Percentiles rank a stretch among this genome's conserved stretches.
Conservation (phyloP, 2,329 filamentous ascomycete species). For the Knoxdaviesia proteae region DNA sequence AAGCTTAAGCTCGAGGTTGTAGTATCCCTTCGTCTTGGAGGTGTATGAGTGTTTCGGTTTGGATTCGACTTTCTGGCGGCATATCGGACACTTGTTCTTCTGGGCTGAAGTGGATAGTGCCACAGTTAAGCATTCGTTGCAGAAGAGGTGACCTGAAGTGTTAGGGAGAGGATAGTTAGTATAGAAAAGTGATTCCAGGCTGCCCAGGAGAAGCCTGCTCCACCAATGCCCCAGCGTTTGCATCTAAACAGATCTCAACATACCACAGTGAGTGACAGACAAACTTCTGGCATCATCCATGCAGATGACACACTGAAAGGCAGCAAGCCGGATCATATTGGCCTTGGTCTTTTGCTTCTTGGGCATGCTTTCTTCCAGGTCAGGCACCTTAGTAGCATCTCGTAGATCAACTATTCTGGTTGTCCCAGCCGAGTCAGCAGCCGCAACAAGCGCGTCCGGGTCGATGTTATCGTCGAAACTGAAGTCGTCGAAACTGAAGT, state of each 20-base stretch:
- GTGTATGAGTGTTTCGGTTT: conserved; percentile 19
- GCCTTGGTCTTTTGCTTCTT: conserved; percentile 21
- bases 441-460: too few relatives aligned
- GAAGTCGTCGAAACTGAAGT: too few relatives aligned
- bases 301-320: conserved; percentile 46
- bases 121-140: conserved; percentile 38
- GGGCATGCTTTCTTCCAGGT: conserved; percentile 14
- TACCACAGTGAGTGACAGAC: conserved; percentile 48
- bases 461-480: too few relatives aligned
- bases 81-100: conserved; percentile 42
- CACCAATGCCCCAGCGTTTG: too few relatives aligned
- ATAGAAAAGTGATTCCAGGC: background rate
- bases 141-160: conserved; percentile 39
- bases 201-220: too few relatives aligned
- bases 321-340: conserved; percentile 28
- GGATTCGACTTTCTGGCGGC: conserved; percentile 35
- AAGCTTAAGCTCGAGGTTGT: conserved; percentile 26
- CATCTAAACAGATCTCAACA: conserved; percentile 9
- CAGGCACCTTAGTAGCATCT: conserved; percentile 21
- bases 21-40: conserved; percentile 29
- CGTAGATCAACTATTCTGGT: conserved; percentile 16
- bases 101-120: conserved; percentile 33
- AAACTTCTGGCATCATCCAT: conserved; percentile 38
- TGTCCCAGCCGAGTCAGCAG: too few relatives aligned
- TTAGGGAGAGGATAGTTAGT: conserved; percentile 6